Evolutionary conservation across 1,284 basidiomycete genomes (phyloP).

Genomic region (Cryptococcus deneoformans): DNA sequence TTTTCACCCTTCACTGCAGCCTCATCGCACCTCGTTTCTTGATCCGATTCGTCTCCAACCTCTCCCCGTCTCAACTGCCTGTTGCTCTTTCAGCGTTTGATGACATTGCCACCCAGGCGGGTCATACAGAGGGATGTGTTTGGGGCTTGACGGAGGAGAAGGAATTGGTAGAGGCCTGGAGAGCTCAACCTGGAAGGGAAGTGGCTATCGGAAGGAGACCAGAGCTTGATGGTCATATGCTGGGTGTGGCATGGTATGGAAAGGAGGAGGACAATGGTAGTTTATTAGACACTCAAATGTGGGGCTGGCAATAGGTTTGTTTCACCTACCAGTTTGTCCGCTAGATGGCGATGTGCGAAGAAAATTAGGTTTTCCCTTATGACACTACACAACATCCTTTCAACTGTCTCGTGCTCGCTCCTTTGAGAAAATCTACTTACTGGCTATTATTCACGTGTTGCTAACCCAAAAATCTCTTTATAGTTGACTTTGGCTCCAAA

Average conservation of each 20-base stretch:
- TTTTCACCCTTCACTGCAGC: slow-evolving; percentile 5
- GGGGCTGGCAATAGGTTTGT: slow-evolving; percentile 15
- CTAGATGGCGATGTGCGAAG: neutral
- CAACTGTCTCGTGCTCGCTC: neutral
- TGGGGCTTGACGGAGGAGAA: slow-evolving; percentile 7
- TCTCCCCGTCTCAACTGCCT: slow-evolving; percentile 15
- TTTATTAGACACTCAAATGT: slow-evolving; percentile 26
- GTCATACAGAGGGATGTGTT: slow-evolving; percentile 18
- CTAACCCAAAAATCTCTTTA: neutral
- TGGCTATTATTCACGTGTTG: too few species aligned
- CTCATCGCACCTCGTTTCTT: slow-evolving; percentile 13
- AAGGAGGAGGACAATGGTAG: slow-evolving; percentile 12
- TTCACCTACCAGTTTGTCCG: too few species aligned
- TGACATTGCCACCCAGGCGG: slow-evolving; percentile 7
- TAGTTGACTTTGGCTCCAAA: too few species aligned
- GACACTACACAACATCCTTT: neutral
- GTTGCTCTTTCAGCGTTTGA: slow-evolving; percentile 22
- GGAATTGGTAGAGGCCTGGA: slow-evolving; percentile 18
- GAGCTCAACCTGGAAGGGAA: slow-evolving; percentile 6
- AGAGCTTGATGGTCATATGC: slow-evolving; percentile 24
- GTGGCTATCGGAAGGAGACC: slow-evolving; percentile 7
- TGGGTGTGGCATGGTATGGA: slow-evolving; percentile 31
- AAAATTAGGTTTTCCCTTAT: neutral
- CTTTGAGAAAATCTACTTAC: neutral
- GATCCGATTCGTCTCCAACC: slow-evolving; percentile 18